Conservation (phyloP, 305 asterid species). For the Fraxinus albicans region DNA sequence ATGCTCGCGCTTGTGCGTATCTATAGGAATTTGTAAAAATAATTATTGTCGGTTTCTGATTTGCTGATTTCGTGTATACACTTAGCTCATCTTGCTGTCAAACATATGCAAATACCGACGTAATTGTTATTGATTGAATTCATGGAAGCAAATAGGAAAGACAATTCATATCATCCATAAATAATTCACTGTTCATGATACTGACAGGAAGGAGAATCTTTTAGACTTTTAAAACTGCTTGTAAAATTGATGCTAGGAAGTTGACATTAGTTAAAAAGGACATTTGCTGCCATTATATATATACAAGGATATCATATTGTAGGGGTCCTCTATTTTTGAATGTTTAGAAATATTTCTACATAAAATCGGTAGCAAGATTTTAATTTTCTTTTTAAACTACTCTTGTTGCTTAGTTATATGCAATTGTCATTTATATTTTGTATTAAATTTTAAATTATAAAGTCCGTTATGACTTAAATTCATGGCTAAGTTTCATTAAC, state of each 20-base stretch:
- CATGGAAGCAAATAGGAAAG: not conserved
- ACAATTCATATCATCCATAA: not conserved
- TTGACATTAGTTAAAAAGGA: not conserved
- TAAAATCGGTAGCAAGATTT: not conserved
- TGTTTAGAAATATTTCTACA: constrained; percentile 5
- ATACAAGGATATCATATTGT: not conserved
- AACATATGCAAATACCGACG: not conserved
- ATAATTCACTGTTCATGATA: not conserved
- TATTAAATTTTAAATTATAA: constrained; percentile 1
- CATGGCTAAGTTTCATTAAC: not conserved
- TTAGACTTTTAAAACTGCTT: not conserved
- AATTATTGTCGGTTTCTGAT: not conserved
- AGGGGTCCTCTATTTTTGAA: constrained; percentile 5
- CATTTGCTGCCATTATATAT: not conserved
- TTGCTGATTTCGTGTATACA: constrained; percentile 5
- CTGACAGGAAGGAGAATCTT: not conserved
- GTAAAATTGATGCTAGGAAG: not conserved
- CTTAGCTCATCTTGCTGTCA: not conserved
- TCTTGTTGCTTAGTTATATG: constrained; percentile 25
- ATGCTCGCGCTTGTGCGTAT: not conserved
- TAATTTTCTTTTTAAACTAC: not conserved
- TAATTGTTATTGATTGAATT: constrained; percentile 8
- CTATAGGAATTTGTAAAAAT: not conserved
- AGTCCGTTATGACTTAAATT: constrained; percentile 1
- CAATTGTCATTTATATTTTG: not conserved